A percentile compares a stretch with the other conserved stretches of the same genome.
Conservation (phyloP, 1,284 basidiomycete genomes). For the Heterobasidion occidentale region DNA sequence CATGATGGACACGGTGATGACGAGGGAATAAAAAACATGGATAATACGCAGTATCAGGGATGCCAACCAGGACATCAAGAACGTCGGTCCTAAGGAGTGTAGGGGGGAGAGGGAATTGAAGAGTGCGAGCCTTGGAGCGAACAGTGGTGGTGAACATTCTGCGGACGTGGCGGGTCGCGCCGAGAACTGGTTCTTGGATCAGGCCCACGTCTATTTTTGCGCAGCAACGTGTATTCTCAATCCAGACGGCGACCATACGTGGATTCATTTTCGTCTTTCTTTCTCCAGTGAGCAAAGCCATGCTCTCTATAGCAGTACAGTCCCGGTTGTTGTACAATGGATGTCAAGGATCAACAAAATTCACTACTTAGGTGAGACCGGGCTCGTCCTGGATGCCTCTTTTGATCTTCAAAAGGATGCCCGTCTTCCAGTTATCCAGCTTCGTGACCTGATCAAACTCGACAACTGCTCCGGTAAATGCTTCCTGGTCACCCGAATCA, state of each 20-base stretch:
- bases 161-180: neutral
- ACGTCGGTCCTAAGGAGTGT: neutral
- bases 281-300: too few relatives aligned
- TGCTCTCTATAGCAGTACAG: too few relatives aligned
- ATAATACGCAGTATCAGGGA: conserved; percentile 40
- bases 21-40: conserved; percentile 48
- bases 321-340: neutral
- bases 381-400: conserved; percentile 54
- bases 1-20: conserved; percentile 32
- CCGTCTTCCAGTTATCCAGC: conserved; percentile 94
- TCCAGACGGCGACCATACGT: too few relatives aligned
- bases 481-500: conserved; percentile 72
- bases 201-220: too few relatives aligned
- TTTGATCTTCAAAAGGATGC: conserved; percentile 84
- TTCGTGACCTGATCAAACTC: conserved; percentile 87
- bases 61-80: conserved; percentile 26
- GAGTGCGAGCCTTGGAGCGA: neutral
- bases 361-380: conserved; percentile 30
- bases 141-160: neutral
- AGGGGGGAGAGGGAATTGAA: neutral
- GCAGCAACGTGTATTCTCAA: too few relatives aligned
- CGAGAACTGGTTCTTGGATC: neutral
- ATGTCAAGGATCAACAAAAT: neutral
- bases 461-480: conserved; percentile 72
- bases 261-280: too few relatives aligned